Percentiles rank a stretch among this genome's conserved stretches.
Conservation (phyloP, 2,329 filamentous ascomycete species). For the Bipolaris sorokiniana region DNA sequence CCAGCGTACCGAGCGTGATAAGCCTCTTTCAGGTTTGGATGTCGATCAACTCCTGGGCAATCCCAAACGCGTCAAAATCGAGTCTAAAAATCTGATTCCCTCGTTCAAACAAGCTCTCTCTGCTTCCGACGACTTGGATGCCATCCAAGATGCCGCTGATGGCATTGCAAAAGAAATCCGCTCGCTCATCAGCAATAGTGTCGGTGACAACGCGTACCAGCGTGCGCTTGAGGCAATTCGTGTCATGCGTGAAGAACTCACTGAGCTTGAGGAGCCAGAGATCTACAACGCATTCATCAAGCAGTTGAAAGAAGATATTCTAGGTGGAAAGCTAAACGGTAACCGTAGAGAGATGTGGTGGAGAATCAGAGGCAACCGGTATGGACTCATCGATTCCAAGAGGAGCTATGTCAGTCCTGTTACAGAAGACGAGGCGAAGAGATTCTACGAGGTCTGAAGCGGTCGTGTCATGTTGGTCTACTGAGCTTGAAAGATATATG, state of each 20-base stretch:
- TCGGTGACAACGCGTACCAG: slow-evolving; percentile 76
- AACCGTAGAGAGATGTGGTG: slow-evolving; percentile 86
- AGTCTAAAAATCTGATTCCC: slow-evolving; percentile 78
- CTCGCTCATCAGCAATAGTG: slow-evolving; percentile 71
- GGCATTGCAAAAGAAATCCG: slow-evolving; percentile 78
- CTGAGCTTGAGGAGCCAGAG: slow-evolving; percentile 74
- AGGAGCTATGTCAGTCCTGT: slow-evolving; percentile 70
- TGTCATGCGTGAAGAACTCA: slow-evolving; percentile 78
- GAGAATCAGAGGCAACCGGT: slow-evolving; percentile 66
- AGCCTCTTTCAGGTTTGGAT: slow-evolving; percentile 89
- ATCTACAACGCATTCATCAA: slow-evolving; percentile 77
- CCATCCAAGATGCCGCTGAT: slow-evolving; percentile 70
- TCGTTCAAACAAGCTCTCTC: slow-evolving; percentile 84
- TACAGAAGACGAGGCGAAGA: slow-evolving; percentile 70
- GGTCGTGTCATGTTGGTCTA: background rate
- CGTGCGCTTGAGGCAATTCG: slow-evolving; percentile 76
- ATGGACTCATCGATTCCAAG: slow-evolving; percentile 74
- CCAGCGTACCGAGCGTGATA: slow-evolving; percentile 68
- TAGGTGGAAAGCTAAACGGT: slow-evolving; percentile 73
- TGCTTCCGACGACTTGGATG: slow-evolving; percentile 63
- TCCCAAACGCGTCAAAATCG: slow-evolving; percentile 62
- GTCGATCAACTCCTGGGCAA: slow-evolving; percentile 78
- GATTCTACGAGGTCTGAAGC: slow-evolving; percentile 37
- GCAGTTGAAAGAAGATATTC: slow-evolving; percentile 73
- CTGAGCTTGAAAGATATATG: background rate